A percentile compares a stretch with the other conserved stretches of the same genome.
These are phyloP conservation scores for Trichoderma orchidacearum DNA, from an alignment of 495 filamentous ascomycete species.

Conservation along the genomic window DNA sequence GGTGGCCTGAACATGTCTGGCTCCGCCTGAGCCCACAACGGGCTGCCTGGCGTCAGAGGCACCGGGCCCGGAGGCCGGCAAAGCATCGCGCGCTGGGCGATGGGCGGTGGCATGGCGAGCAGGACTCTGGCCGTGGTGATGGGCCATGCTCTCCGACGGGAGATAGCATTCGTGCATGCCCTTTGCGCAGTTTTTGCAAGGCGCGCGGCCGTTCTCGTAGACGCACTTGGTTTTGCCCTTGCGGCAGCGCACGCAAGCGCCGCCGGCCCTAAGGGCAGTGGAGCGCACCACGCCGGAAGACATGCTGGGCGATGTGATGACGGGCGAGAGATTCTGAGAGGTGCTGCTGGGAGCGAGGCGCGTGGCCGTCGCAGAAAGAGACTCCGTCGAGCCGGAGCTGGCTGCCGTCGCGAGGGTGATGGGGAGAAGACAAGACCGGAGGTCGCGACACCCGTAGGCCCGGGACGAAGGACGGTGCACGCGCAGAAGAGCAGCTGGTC, in stretches of 20 bases:
- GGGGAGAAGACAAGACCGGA: neutral
- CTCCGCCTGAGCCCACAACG: conserved; percentile 22
- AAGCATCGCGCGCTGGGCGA: conserved; percentile 24
- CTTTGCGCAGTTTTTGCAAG: conserved; percentile 40
- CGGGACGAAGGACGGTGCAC: neutral
- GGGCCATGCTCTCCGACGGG: conserved; percentile 34
- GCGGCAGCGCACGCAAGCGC: conserved; percentile 38
- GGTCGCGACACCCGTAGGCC: neutral
- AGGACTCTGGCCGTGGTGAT: conserved; percentile 28
- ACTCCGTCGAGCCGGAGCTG: neutral
- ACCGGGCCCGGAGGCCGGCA: conserved; percentile 29
- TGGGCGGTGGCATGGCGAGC: conserved; percentile 9
- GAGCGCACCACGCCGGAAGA: conserved; percentile 28
- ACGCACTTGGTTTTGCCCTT: conserved; percentile 42
- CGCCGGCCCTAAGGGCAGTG: conserved; percentile 37
- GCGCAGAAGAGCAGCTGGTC: neutral
- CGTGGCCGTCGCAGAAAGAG: neutral
- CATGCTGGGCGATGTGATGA: conserved; percentile 12
- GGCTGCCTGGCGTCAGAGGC: conserved; percentile 25
- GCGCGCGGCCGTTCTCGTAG: conserved; percentile 36
- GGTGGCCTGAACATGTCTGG: conserved; percentile 27
- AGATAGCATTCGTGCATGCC: conserved; percentile 40
- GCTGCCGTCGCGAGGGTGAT: neutral
- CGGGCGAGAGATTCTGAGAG: neutral
- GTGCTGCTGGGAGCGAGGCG: neutral